Percentiles rank a stretch among this genome's conserved stretches.
These are phyloP conservation scores for Ogataea parapolymorpha DNA, from an alignment of 805 yeast species.

Conservation along the genomic window DNA sequence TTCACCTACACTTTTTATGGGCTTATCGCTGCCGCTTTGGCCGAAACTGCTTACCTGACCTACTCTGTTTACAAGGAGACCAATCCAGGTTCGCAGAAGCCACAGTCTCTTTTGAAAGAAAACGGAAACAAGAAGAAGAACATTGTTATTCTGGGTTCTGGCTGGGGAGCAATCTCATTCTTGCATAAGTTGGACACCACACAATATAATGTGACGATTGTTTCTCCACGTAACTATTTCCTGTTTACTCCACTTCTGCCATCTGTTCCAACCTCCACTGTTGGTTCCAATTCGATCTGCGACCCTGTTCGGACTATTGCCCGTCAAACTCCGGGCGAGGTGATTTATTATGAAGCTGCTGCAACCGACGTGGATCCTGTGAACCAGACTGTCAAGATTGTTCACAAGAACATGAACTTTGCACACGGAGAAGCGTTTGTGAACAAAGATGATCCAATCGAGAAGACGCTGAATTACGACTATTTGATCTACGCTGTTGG, in stretches of 20 bases:
- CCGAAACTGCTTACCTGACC: slow-evolving; percentile 53
- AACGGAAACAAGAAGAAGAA: slow-evolving; percentile 63
- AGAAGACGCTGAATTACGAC: slow-evolving; percentile 58
- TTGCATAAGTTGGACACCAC: slow-evolving; percentile 82
- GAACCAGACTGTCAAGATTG: slow-evolving; percentile 58
- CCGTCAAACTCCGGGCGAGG: slow-evolving; percentile 69
- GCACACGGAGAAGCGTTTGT: slow-evolving; percentile 50
- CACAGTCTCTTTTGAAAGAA: slow-evolving; percentile 45
- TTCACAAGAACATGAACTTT: slow-evolving; percentile 49
- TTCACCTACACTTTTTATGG: slow-evolving; percentile 44
- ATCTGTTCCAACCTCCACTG: slow-evolving; percentile 89
- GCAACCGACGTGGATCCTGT: slow-evolving; percentile 80
- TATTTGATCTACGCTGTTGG: slow-evolving; percentile 89
- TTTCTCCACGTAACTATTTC: slow-evolving; percentile 92
- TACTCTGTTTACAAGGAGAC: slow-evolving; percentile 62
- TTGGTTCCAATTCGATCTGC: slow-evolving; percentile 83
- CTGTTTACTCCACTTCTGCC: slow-evolving; percentile 94
- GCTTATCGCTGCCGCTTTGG: slow-evolving; percentile 46
- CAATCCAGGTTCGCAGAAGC: slow-evolving; percentile 55
- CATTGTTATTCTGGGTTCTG: slow-evolving; percentile 76
- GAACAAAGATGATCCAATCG: slow-evolving; percentile 41
- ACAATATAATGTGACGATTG: slow-evolving; percentile 80
- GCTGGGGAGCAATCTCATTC: slow-evolving; percentile 90
- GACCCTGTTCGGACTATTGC: slow-evolving; percentile 88
- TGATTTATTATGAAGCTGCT: slow-evolving; percentile 82